phyloP scores from a whole-genome alignment of 2,329 filamentous ascomycete genomes.

The Fusarium austroafricanum region DNA sequence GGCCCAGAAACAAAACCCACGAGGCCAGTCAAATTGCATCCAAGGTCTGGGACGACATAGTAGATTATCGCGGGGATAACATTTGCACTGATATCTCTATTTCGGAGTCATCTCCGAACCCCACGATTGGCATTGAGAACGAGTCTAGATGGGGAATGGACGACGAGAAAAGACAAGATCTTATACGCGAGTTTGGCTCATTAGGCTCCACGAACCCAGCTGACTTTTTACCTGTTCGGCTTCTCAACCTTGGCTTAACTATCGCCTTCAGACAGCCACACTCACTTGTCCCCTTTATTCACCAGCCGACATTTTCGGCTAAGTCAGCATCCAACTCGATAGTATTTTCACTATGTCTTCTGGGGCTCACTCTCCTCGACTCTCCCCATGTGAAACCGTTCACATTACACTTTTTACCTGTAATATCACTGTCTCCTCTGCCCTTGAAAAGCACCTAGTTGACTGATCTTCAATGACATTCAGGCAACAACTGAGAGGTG shows the following conservation, averaged over 20 bases:
- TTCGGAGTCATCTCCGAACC: not conserved
- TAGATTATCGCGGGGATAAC: not conserved
- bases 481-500: conserved; percentile 5
- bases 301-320: conserved; percentile 10
- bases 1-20: not conserved
- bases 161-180: not conserved
- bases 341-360: not conserved
- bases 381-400: not conserved
- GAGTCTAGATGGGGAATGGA: conserved; percentile 3
- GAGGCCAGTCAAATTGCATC: not conserved
- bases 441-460: accelerated
- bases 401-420: not conserved
- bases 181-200: not conserved
- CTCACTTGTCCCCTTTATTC: conserved; percentile 5
- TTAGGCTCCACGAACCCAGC: no score
- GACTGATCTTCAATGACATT: not conserved
- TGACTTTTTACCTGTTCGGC: not conserved
- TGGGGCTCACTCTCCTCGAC: not conserved
- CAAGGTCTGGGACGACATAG: not conserved
- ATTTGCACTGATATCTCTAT: not conserved
- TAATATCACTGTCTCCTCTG: not conserved
- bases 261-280: conserved; percentile 13
- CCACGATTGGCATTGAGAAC: not conserved
- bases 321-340: not conserved
- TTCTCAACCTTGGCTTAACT: conserved; percentile 11